These are phyloP conservation scores for Pascua guehoae DNA, from an alignment of 1,284 basidiomycete species.

Conservation along the genomic window DNA sequence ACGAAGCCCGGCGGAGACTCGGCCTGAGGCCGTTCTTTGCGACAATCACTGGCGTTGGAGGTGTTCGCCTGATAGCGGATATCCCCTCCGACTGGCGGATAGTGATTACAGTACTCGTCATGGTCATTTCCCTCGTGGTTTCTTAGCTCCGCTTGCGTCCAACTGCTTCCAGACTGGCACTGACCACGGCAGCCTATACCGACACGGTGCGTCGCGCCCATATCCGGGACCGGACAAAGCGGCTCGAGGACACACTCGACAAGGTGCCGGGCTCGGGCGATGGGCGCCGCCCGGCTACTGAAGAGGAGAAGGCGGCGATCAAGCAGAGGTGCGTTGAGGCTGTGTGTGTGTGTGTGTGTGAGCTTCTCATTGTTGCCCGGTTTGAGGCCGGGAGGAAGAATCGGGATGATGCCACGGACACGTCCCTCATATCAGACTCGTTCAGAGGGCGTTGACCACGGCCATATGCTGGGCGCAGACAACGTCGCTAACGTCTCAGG, in stretches of 20 bases:
- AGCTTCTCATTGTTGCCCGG: too few relatives aligned
- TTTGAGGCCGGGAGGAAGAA: neutral
- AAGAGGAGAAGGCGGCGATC: slow-evolving; percentile 47
- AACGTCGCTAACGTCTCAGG: slow-evolving; percentile 13
- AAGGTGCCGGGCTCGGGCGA: slow-evolving; percentile 20
- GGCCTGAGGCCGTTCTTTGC: too few relatives aligned
- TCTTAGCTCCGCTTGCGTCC: too few relatives aligned
- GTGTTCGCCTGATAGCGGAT: too few relatives aligned
- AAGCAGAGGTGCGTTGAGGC: slow-evolving; percentile 36
- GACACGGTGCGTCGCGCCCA: slow-evolving; percentile 42
- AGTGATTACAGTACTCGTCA: too few relatives aligned
- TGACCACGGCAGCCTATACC: slow-evolving; percentile 38
- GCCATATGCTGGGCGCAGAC: neutral
- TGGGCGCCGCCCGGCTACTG: slow-evolving; percentile 26
- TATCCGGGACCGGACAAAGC: slow-evolving; percentile 32
- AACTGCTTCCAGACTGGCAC: neutral
- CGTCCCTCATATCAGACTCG: too few relatives aligned
- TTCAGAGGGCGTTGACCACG: too few relatives aligned
- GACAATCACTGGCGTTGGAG: too few relatives aligned
- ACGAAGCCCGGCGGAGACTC: too few relatives aligned
- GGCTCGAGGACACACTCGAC: slow-evolving; percentile 22
- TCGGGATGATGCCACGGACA: too few relatives aligned
- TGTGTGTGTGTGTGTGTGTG: neutral
- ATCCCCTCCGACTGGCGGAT: too few relatives aligned
- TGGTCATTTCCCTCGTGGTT: too few relatives aligned